phyloP scores from a whole-genome alignment of 2,329 filamentous ascomycete genomes.

The Xylariaceae sp. region DNA sequence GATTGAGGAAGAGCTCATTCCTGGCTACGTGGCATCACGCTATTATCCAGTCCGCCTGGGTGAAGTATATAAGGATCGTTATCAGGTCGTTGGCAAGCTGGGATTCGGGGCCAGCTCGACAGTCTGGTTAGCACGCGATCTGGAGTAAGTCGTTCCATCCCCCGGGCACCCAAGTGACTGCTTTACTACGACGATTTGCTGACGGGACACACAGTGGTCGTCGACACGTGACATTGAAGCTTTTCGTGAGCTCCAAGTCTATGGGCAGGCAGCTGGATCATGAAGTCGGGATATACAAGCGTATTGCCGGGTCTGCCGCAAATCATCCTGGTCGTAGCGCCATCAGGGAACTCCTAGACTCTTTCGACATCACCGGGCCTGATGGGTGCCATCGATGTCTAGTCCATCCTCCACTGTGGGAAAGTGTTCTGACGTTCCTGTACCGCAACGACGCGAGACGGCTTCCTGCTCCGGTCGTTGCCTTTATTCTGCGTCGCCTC shows the following conservation, averaged over 20 bases:
- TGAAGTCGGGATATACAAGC: conserved; percentile 36
- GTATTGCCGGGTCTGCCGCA: conserved; percentile 21
- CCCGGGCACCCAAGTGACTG: no score
- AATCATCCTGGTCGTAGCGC: conserved; percentile 24
- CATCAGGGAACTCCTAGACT: conserved; percentile 29
- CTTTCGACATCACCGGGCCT: conserved; percentile 28
- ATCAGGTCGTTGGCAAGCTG: conserved; percentile 18
- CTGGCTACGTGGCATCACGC: conserved; percentile 6
- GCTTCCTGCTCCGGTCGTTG: conserved; percentile 27
- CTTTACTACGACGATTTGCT: background rate
- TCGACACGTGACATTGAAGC: conserved; percentile 27
- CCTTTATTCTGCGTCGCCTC: conserved; percentile 28
- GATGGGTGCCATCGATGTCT: conserved; percentile 29
- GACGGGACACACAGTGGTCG: conserved; percentile 9
- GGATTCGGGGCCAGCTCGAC: conserved; percentile 15
- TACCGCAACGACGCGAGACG: conserved; percentile 30
- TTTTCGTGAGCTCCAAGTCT: conserved; percentile 15
- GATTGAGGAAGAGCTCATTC: conserved; percentile 8
- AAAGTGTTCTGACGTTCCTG: conserved; percentile 32
- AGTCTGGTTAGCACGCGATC: conserved; percentile 16
- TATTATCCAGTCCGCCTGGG: conserved; percentile 10
- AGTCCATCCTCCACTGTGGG: conserved; percentile 34
- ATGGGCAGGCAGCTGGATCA: conserved; percentile 21
- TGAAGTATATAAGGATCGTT: conserved; percentile 9
- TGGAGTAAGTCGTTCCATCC: conserved; percentile 6